phyloP scores from a whole-genome alignment of 176 grass and related monocot genomes.

The Puya raimondii region DNA sequence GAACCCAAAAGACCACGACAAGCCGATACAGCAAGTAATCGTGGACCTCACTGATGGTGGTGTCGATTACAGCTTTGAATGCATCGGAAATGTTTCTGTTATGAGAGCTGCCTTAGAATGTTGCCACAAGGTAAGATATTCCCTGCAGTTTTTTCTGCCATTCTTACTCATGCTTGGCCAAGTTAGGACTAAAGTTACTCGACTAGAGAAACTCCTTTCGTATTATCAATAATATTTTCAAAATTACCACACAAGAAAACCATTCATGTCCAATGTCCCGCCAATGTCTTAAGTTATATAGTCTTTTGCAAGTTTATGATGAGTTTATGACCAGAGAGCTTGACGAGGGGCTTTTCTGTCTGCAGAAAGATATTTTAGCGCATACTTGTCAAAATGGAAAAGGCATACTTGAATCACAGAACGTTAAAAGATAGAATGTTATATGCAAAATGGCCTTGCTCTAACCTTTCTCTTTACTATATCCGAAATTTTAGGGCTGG shows the following conservation, averaged over 20 bases:
- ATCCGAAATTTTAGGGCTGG: slow-evolving; percentile 49
- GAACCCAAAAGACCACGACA: slow-evolving; percentile 94
- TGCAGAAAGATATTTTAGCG: background rate
- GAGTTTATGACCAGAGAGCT: too few species aligned
- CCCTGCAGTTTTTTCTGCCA: background rate
- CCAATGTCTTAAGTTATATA: too few species aligned
- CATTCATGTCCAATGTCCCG: too few species aligned
- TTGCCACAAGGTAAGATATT: slow-evolving; percentile 73
- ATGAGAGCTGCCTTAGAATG: slow-evolving; percentile 96
- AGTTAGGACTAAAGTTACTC: background rate
- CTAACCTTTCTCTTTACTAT: background rate
- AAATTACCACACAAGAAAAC: too few species aligned
- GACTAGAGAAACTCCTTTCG: background rate
- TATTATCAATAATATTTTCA: too few species aligned
- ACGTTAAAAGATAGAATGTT: too few species aligned
- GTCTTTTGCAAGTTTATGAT: too few species aligned
- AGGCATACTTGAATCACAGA: background rate
- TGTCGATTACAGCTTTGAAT: slow-evolving; percentile 98
- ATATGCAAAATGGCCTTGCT: background rate
- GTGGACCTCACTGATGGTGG: slow-evolving; percentile 87
- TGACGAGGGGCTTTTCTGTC: background rate
- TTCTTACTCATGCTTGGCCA: background rate
- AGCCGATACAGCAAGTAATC: slow-evolving; percentile 87
- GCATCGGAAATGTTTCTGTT: slow-evolving; percentile 91
- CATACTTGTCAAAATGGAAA: background rate